Evolutionary conservation across 1,284 basidiomycete species (phyloP).

Genomic region (Heterobasidion parviporum): DNA sequence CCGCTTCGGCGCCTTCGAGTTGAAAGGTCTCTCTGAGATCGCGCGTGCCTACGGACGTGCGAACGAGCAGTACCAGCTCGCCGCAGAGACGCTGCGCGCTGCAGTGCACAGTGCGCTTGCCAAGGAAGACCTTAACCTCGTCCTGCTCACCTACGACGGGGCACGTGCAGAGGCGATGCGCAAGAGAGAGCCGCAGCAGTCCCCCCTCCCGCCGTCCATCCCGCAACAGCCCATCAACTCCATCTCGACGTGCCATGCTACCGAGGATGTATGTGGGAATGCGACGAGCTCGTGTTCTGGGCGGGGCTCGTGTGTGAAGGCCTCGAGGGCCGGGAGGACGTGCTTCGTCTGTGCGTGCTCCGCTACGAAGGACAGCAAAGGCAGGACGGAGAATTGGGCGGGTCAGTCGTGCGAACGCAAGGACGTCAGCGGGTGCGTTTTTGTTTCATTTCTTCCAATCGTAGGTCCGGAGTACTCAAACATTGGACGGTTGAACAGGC

Average conservation of each 20-base stretch:
- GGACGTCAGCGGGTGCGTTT: slow-evolving; percentile 67
- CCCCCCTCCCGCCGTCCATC: slow-evolving; percentile 39
- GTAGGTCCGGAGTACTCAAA: slow-evolving; percentile 5
- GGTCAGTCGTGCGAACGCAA: slow-evolving; percentile 67
- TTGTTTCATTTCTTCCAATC: background rate
- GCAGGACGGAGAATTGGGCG: slow-evolving; percentile 60
- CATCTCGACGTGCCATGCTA: slow-evolving; percentile 57
- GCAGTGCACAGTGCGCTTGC: slow-evolving; percentile 33
- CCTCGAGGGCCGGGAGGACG: slow-evolving; percentile 51
- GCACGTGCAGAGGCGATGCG: background rate
- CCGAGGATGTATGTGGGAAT: slow-evolving; percentile 47
- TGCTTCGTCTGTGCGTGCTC: slow-evolving; percentile 71
- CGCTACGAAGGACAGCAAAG: slow-evolving; percentile 36
- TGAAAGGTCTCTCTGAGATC: slow-evolving; percentile 41
- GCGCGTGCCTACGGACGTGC: slow-evolving; percentile 35
- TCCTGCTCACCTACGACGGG: slow-evolving; percentile 33
- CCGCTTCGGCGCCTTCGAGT: slow-evolving; percentile 54
- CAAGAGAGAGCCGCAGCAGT: slow-evolving; percentile 29
- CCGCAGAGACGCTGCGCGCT: slow-evolving; percentile 33
- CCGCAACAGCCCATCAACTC: slow-evolving; percentile 51
- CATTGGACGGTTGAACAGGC: slow-evolving; percentile 26
- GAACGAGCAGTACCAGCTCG: slow-evolving; percentile 47
- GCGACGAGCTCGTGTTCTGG: slow-evolving; percentile 62
- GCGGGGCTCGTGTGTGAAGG: slow-evolving; percentile 55
- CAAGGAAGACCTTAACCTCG: slow-evolving; percentile 36